Conservation (phyloP, 805 yeast species). For the Myxozyma vanderwaltii region DNA sequence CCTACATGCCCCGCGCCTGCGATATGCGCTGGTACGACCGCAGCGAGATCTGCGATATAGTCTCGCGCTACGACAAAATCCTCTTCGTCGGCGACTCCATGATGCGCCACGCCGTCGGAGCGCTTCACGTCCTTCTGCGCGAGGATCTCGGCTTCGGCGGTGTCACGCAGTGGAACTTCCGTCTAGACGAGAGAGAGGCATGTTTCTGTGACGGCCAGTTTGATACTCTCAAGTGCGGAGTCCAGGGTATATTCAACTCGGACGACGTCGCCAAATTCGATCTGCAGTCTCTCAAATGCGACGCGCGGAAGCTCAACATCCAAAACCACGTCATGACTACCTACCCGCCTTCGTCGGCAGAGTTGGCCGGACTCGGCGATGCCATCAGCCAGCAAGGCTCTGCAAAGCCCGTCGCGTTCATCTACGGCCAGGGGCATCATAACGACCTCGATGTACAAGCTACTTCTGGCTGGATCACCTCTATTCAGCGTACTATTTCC, state of each 20-base stretch:
- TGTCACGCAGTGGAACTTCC: constrained; percentile 34
- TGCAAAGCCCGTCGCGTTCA: constrained; percentile 21
- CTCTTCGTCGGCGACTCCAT: constrained; percentile 31
- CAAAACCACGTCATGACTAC: constrained; percentile 34
- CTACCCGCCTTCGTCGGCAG: constrained; percentile 31
- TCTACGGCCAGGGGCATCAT: constrained; percentile 33
- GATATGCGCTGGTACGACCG: constrained; percentile 35
- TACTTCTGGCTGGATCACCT: constrained; percentile 30
- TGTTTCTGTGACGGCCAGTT: constrained; percentile 35
- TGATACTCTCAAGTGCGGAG: constrained; percentile 30
- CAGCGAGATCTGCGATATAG: constrained; percentile 27
- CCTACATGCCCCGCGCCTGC: constrained; percentile 34
- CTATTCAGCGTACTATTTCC: constrained; percentile 31
- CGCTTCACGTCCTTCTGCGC: constrained; percentile 29
- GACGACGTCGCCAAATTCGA: constrained; percentile 33
- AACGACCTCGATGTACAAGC: constrained; percentile 28
- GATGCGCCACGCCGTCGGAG: constrained; percentile 36
- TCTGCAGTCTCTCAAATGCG: constrained; percentile 24
- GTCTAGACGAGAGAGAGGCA: constrained; percentile 27
- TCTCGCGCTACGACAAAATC: constrained; percentile 25
- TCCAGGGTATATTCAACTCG: constrained; percentile 34
- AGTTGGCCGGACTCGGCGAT: constrained; percentile 26
- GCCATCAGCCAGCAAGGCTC: constrained; percentile 15
- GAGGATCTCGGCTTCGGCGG: constrained; percentile 34
- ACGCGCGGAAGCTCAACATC: constrained; percentile 17